Base-by-base conservation (phyloP, 2,329 filamentous ascomycete species). In the Calonectria hongkongensis region DNA sequence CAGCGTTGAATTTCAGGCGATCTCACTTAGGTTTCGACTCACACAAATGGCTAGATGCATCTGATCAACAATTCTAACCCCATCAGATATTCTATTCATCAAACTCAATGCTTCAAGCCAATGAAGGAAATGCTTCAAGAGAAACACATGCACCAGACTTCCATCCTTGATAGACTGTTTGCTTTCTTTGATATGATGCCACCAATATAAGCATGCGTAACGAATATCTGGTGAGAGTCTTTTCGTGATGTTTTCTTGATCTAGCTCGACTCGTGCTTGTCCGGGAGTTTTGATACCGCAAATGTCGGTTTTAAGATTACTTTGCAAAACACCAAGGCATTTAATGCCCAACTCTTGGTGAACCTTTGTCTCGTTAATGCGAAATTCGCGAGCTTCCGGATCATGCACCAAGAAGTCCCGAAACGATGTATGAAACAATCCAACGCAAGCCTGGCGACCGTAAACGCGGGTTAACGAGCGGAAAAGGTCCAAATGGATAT, bases 151-250 rank as follows among this genome's bases (percentile, higher is more conserved):
- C 2, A 33, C 63, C 36, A 36, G 1, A 12, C 71, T 25, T 39
- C 74, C 72, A 64, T 85, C 81, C 64, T 73, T 70, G 68, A 83
- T 78, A 54, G 72, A 78, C 60, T 45, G 28, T 41, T 73, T 72
- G 74, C 81, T 81, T 39, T 77, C 64, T 12, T 48, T 73, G 16
- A 81, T 54, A 74, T 86, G 84, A 66, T 82, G 27, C 2, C 74
- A 63, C 78, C 83, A 87, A 72, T 85, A 85, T 2, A 75, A 78
- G 73, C 83, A 86, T 16, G 84, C 84, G 18, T 65, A 65, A 18
- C 50, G 62, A 18, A 50, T 28, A n/a, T 65, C 62, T 39, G 43
- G 62, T 25, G 30, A 48, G 16, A 65, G 16, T 3, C 25, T 25
- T 16, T 12, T 48, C 21, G 43, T 18, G n/a, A 66, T 28, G 43